A percentile compares a stretch with the other conserved stretches of the same genome.
Evolutionary conservation across 2,329 filamentous ascomycete genomes (phyloP).

Genomic region (Pseudocercospora macadamiae): DNA sequence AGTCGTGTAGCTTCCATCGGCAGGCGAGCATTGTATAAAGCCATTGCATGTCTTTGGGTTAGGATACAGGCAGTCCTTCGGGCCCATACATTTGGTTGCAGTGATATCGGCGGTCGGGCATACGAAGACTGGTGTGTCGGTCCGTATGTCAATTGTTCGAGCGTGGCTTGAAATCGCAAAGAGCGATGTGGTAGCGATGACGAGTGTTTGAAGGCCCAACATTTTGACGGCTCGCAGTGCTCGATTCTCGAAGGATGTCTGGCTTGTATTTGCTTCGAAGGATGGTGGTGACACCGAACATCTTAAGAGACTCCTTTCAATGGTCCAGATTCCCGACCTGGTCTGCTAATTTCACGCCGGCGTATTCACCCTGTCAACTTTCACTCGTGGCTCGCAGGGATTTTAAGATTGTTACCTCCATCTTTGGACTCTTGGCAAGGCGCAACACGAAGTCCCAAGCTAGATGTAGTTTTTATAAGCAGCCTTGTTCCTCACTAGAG

Average conservation of each 20-base stretch:
- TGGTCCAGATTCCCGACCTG: too few species aligned
- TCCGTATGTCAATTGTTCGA: neutral
- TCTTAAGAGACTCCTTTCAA: too few species aligned
- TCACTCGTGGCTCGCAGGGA: neutral
- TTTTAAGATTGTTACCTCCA: neutral
- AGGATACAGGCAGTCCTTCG: slow-evolving; percentile 15
- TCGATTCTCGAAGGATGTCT: too few species aligned
- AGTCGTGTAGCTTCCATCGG: slow-evolving; percentile 4
- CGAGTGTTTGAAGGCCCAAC: too few species aligned
- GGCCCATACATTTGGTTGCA: slow-evolving; percentile 7
- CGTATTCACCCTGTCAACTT: neutral
- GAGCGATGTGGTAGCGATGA: neutral
- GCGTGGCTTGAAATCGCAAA: neutral
- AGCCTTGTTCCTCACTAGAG: too few species aligned
- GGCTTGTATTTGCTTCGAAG: too few species aligned
- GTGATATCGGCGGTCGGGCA: slow-evolving; percentile 12
- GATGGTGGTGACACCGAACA: too few species aligned
- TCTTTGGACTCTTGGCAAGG: neutral
- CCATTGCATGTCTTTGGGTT: slow-evolving; percentile 10
- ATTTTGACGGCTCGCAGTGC: neutral
- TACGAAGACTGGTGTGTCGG: neutral
- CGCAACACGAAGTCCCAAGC: neutral
- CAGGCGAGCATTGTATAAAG: slow-evolving; percentile 16
- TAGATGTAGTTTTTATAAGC: too few species aligned
- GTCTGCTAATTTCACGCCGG: neutral